Evolutionary conservation across 345 rosid species (phyloP), one percentile per base, ranked within the genome.

Genomic region (Moricandia arvensis): DNA sequence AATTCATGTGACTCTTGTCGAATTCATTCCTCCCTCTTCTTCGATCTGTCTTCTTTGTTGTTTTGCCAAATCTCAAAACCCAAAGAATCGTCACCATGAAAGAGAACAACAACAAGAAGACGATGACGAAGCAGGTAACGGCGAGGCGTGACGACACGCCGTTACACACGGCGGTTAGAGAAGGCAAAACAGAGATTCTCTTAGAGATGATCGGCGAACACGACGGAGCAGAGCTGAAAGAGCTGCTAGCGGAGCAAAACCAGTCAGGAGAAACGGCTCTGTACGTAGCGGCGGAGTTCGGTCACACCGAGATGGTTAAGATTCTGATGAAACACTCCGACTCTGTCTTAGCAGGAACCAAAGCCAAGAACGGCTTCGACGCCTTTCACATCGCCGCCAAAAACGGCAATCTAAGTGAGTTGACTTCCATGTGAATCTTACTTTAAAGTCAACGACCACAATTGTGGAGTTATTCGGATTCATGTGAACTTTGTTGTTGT

Each of bases 311-410:
- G 43, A 63, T 91, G 72, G 96, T 90, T 71, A 85, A 76, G 83
- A 85, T 81, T 80, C 74, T 94, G 79, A 85, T 90, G 59, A 86
- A 81, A 78, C 75, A 79, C 74, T 86, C 78, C 43, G 97, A 89
- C 76, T 60, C 78, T 59, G 80, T 43, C 38, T 75, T 80, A 73
- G 96, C 98, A n/a, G 84, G 69, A 60, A 72, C 83, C 30, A 91
- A 84, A 79, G 96, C 98, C 4, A 86, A 83, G 73, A 91, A 91
- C 60, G 93, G 97, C 12, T 90, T 75, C 59, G 98, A 94, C 74
- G 91, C 98, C 13, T 91, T 91, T 72, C 97, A 91, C 61, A 77
- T 90, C 67, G 98, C 97, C 78, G 93, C 97, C 43, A 91, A 89
- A 87, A 90, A 87, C 77, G 98, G 97, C 29, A 16, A 87, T 59